Percentiles rank a stretch among this genome's conserved stretches.
phyloP scores from a whole-genome alignment of 768 basidiomycete species.

The Butyriboletus loyo region DNA sequence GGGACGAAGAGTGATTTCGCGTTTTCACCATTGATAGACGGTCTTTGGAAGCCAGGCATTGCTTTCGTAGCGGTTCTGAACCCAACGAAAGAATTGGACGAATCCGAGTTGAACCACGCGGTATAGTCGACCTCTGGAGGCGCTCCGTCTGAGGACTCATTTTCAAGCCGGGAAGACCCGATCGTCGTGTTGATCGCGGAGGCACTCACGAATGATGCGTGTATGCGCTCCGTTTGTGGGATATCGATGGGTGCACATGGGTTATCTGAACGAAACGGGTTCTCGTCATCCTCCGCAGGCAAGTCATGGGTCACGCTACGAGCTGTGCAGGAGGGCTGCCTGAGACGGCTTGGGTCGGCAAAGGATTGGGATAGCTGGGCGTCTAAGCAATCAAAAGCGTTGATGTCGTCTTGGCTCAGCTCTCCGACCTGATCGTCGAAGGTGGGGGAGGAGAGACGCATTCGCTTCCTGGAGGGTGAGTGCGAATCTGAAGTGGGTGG shows the following conservation, averaged over 20 bases:
- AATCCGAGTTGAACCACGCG: conserved; percentile 48
- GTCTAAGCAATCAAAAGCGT: conserved; percentile 53
- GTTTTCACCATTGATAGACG: not conserved
- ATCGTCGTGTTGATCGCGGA: conserved; percentile 5
- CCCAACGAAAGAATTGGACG: conserved; percentile 27
- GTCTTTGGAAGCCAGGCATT: conserved; percentile 18
- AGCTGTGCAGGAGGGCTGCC: not conserved
- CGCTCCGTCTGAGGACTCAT: conserved; percentile 11
- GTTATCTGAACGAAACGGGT: conserved; percentile 16
- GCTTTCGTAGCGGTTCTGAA: conserved; percentile 38
- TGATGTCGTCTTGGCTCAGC: conserved; percentile 53
- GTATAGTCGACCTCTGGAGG: conserved; percentile 41
- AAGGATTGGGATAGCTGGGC: conserved; percentile 39
- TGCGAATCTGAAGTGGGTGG: not conserved
- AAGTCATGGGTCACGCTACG: not conserved
- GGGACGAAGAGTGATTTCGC: conserved; percentile 43
- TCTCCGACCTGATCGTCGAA: conserved; percentile 53
- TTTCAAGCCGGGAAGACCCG: not conserved
- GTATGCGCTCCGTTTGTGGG: conserved; percentile 5
- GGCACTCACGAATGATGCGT: conserved; percentile 19
- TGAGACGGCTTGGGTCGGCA: not conserved
- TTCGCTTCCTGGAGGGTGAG: conserved; percentile 52
- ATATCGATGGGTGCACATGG: not conserved
- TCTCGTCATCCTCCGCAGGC: conserved; percentile 14
- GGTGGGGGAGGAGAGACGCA: conserved; percentile 63